phyloP scores from a whole-genome alignment of 139 green algal genomes.

The Microglena sp. region DNA sequence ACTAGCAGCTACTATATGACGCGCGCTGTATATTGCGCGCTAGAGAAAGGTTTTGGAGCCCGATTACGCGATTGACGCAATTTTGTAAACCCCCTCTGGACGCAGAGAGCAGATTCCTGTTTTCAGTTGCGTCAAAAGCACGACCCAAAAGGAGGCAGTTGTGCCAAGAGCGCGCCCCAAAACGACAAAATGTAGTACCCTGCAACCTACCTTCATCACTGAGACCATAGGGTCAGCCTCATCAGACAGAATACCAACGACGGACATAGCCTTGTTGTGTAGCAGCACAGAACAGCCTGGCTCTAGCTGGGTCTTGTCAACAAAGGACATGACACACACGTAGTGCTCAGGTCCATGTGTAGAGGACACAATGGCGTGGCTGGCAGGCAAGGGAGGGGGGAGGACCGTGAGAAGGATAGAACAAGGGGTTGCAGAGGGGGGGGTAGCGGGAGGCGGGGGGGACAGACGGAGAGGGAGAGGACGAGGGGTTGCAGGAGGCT shows the following conservation, averaged over 20 bases:
- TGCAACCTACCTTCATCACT: constrained; percentile 88
- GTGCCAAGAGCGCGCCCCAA: no score
- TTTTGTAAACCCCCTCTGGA: no score
- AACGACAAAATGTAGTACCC: background rate
- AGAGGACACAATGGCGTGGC: constrained; percentile 89
- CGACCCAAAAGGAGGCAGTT: no score
- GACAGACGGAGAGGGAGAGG: background rate
- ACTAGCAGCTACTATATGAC: background rate
- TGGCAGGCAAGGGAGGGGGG: constrained; percentile 19
- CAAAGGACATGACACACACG: constrained; percentile 93
- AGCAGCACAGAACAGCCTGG: constrained; percentile 93
- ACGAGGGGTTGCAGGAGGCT: no score
- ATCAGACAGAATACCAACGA: constrained; percentile 93
- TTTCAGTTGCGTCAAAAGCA: no score
- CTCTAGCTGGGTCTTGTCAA: constrained; percentile 97
- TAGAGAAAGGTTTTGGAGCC: no score
- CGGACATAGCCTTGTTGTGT: constrained; percentile 95
- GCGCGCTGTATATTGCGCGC: no score
- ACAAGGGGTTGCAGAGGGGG: no score
- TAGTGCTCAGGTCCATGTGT: constrained; percentile 98
- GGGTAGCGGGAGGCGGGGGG: background rate
- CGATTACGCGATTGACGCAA: no score
- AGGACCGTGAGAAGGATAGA: no score
- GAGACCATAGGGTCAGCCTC: constrained; percentile 98
- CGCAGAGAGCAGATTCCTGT: no score